phyloP scores from a whole-genome alignment of 495 filamentous ascomycete genomes.

The Penicillium arizonense region DNA sequence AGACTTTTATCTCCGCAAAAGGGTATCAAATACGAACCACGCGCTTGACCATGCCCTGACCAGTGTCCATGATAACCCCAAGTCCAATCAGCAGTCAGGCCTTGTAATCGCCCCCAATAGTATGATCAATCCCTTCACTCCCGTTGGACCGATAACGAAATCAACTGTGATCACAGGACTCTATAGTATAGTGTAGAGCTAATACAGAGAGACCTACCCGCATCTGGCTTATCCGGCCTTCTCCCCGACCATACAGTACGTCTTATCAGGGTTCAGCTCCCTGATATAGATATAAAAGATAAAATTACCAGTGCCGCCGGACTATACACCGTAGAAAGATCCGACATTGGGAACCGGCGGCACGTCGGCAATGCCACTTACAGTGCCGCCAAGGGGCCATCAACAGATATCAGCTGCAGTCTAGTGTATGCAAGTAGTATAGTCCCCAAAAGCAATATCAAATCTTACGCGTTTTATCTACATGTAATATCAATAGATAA shows the following conservation, averaged over 20 bases:
- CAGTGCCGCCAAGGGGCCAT: too few relatives aligned
- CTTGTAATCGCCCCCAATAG: constrained; percentile 22
- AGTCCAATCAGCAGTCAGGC: constrained; percentile 20
- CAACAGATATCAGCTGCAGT: too few relatives aligned
- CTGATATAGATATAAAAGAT: too few relatives aligned
- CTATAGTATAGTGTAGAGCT: too few relatives aligned
- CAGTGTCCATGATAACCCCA: constrained; percentile 7
- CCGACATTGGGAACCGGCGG: too few relatives aligned
- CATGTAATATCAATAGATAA: too few relatives aligned
- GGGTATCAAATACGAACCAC: not conserved
- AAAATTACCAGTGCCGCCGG: too few relatives aligned
- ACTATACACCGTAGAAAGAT: too few relatives aligned
- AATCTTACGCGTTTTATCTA: too few relatives aligned
- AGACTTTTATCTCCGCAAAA: constrained; percentile 3
- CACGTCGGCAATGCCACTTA: too few relatives aligned
- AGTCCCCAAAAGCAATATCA: not conserved
- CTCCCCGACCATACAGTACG: not conserved
- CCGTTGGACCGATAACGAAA: constrained; percentile 32
- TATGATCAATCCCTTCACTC: constrained; percentile 22
- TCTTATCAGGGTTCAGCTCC: too few relatives aligned
- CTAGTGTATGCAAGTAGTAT: too few relatives aligned
- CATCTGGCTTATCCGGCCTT: constrained; percentile 5
- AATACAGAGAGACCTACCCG: not conserved
- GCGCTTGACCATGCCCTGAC: not conserved
- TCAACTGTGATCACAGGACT: not conserved